A percentile compares a stretch with the other conserved stretches of the same genome.
phyloP scores from a whole-genome alignment of 2,329 filamentous ascomycete species.

The Pseudogymnoascus destructans region DNA sequence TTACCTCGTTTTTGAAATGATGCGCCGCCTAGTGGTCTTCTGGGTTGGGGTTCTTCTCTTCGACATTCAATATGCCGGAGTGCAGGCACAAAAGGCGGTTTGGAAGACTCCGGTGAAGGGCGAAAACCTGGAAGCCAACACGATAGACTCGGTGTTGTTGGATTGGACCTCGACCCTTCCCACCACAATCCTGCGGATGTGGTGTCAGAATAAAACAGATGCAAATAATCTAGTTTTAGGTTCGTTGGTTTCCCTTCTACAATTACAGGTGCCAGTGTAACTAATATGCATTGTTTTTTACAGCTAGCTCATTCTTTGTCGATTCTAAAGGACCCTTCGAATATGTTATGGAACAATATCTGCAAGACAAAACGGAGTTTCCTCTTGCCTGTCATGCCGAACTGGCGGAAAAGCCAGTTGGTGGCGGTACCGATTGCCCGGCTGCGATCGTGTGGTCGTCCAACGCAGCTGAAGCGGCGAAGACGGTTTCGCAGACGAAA shows the following conservation, averaged over 20 bases:
- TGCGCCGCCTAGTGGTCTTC: not conserved
- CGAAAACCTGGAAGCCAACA: conserved; percentile 10
- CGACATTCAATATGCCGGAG: not conserved
- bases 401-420: conserved; percentile 7
- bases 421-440: conserved; percentile 11
- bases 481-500: conserved; percentile 19
- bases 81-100: conserved; percentile 10
- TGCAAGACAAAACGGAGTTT: conserved; percentile 9
- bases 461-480: conserved; percentile 5
- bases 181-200: conserved; percentile 12
- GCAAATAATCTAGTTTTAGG: not conserved
- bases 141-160: conserved; percentile 12
- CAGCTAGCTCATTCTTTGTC: conserved; percentile 12
- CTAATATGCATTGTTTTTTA: conserved; percentile 8
- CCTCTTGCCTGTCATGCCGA: conserved; percentile 12
- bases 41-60: not conserved
- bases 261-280: not conserved
- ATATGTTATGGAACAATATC: conserved; percentile 10
- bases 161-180: conserved; percentile 14
- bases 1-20: not conserved
- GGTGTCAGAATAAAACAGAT: conserved; percentile 13
- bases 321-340: conserved; percentile 10
- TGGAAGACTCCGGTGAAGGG: conserved; percentile 13
- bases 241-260: not conserved
- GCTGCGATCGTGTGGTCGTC: conserved; percentile 12